Conservation (phyloP, 2,329 filamentous ascomycete genomes). For the Coniochaeta ligniaria region DNA sequence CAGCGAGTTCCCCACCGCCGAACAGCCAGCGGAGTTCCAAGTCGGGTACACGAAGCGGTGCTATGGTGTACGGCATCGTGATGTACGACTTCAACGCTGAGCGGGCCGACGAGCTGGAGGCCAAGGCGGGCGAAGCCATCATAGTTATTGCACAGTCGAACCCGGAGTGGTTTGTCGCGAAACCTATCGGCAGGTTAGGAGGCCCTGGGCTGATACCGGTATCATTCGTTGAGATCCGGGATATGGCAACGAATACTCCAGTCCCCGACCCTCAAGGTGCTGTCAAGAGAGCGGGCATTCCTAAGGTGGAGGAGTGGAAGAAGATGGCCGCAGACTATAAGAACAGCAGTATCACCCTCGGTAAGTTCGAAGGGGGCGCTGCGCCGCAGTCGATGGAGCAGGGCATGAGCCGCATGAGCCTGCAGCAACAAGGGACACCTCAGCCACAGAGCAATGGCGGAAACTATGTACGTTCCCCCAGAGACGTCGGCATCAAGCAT, state of each 20-base stretch:
- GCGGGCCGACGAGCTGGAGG: constrained; percentile 90
- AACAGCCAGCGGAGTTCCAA: constrained; percentile 42
- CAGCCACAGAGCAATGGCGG: not conserved
- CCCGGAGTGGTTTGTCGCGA: constrained; percentile 98
- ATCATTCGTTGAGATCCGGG: constrained; percentile 91
- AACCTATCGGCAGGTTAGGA: constrained; percentile 95
- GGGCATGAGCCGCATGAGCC: constrained; percentile 71
- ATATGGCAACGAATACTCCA: constrained; percentile 81
- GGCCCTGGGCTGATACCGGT: constrained; percentile 94
- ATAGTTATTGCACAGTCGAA: constrained; percentile 99
- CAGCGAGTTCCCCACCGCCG: constrained; percentile 12
- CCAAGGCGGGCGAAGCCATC: constrained; percentile 90
- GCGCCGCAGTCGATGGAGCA: constrained; percentile 50
- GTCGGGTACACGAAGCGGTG: constrained; percentile 49
- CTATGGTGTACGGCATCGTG: constrained; percentile 94
- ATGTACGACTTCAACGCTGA: constrained; percentile 97
- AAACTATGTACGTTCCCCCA: not conserved
- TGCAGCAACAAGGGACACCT: constrained; percentile 28
- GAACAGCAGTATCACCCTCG: constrained; percentile 94
- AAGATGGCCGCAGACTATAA: constrained; percentile 99
- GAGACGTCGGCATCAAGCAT: constrained; percentile 9
- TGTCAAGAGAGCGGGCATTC: constrained; percentile 81
- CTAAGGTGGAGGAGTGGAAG: constrained; percentile 97
- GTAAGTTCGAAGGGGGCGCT: constrained; percentile 67
- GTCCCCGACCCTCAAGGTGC: constrained; percentile 79